Conservation (phyloP, 345 rosid genomes). For the Acer saccharum region DNA sequence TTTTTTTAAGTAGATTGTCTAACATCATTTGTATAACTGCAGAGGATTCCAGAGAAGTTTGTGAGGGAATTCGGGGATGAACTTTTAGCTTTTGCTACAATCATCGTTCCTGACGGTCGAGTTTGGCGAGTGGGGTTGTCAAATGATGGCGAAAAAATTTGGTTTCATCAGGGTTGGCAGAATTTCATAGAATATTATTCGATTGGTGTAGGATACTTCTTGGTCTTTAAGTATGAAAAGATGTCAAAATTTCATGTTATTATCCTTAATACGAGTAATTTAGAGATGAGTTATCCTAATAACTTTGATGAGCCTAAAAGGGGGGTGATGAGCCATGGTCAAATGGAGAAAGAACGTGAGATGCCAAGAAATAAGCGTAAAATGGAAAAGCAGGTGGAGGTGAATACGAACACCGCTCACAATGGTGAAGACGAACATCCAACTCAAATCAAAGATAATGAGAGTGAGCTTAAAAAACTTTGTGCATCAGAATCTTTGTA, state of each 20-base stretch:
- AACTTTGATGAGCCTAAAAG: slow-evolving; percentile 21
- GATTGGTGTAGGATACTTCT: slow-evolving; percentile 30
- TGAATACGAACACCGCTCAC: too few relatives aligned
- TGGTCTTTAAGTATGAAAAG: slow-evolving; percentile 42
- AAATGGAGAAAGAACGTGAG: too few relatives aligned
- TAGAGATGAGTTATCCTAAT: slow-evolving; percentile 38
- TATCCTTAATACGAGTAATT: slow-evolving; percentile 33
- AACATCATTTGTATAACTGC: too few relatives aligned
- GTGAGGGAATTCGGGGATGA: too few relatives aligned
- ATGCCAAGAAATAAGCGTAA: too few relatives aligned
- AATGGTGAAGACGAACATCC: too few relatives aligned
- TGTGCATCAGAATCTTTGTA: background rate
- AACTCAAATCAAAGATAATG: too few relatives aligned
- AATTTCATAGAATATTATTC: slow-evolving; percentile 39
- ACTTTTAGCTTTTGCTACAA: too few relatives aligned
- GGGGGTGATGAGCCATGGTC: too few relatives aligned
- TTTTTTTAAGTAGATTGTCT: background rate
- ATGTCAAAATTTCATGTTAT: slow-evolving; percentile 34
- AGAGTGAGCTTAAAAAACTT: slow-evolving; percentile 26
- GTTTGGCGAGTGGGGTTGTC: slow-evolving; percentile 39
- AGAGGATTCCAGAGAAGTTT: too few relatives aligned
- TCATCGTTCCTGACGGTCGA: slow-evolving; percentile 19
- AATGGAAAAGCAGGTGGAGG: too few relatives aligned
- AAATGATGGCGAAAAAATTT: slow-evolving; percentile 25
- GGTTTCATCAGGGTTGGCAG: slow-evolving; percentile 49